phyloP scores from a whole-genome alignment of 306 rosid genomes.

The Citrullus mucosospermus region DNA sequence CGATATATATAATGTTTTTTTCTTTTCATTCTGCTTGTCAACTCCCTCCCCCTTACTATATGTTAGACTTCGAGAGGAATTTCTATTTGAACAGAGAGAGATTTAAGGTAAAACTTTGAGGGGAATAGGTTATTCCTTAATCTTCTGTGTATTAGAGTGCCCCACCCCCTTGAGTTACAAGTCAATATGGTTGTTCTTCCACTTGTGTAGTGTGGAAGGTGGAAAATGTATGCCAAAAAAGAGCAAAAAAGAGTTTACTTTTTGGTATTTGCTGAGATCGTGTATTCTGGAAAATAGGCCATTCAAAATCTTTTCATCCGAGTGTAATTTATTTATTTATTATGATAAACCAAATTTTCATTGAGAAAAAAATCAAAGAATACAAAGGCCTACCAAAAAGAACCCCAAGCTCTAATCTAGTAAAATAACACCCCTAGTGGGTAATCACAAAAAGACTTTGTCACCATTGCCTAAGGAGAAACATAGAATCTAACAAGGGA shows the following conservation, averaged over 20 bases:
- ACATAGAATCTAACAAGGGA: not conserved
- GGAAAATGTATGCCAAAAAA: not conserved
- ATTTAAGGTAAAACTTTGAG: not conserved
- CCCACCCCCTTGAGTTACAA: not conserved
- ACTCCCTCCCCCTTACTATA: not conserved
- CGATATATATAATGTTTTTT: not conserved
- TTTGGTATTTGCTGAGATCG: not conserved
- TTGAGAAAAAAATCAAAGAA: no score
- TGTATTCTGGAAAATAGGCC: not conserved
- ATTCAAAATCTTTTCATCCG: not conserved
- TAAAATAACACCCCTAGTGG: not conserved
- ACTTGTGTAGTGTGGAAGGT: not conserved
- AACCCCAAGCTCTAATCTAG: no score
- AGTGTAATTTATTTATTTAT: not conserved
- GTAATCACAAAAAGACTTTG: not conserved
- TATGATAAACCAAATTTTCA: no score
- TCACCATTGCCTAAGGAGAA: not conserved
- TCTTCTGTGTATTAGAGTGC: not conserved
- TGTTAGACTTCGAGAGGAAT: not conserved
- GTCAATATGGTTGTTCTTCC: not conserved
- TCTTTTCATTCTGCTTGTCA: not conserved
- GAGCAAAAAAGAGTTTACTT: not conserved
- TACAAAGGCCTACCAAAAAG: no score
- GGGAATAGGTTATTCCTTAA: not conserved
- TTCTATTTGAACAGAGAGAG: not conserved